Conservation (phyloP, 331 rosid genomes). For the Rosa hybrid region DNA sequence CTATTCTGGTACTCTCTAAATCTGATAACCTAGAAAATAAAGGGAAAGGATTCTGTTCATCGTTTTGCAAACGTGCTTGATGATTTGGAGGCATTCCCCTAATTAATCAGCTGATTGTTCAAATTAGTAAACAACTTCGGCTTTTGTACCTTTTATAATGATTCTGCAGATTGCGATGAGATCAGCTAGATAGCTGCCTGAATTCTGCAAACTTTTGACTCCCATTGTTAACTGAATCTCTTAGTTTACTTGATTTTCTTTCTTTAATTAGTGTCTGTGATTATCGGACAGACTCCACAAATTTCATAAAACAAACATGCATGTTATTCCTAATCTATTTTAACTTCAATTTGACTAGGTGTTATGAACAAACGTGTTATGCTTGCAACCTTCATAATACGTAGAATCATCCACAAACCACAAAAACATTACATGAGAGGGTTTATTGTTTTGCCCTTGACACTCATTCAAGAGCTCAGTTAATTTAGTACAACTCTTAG, state of each 20-base stretch:
- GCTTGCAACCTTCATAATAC: not conserved
- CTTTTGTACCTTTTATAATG: not conserved
- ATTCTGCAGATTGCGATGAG: not conserved
- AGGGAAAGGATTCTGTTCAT: not conserved
- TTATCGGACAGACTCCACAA: not conserved
- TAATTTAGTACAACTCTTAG: not conserved
- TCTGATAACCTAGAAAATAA: not conserved
- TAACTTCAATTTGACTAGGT: not conserved
- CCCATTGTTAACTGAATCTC: not conserved
- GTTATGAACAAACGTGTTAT: not conserved
- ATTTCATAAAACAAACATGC: not conserved
- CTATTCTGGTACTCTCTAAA: not conserved
- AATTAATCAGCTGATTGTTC: not conserved
- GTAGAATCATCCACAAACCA: not conserved
- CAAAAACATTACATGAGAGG: not conserved
- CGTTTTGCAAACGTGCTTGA: constrained; percentile 22
- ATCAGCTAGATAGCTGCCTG: not conserved
- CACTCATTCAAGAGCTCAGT: constrained; percentile 10
- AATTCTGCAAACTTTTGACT: not conserved
- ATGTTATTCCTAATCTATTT: not conserved
- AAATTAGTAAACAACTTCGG: not conserved
- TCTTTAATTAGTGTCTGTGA: not conserved
- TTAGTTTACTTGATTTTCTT: not conserved
- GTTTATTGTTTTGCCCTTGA: not conserved
- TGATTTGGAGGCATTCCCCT: constrained; percentile 8